Evolutionary conservation across 2,329 filamentous ascomycete genomes (phyloP).

Genomic region (Mollisiaceae sp.): DNA sequence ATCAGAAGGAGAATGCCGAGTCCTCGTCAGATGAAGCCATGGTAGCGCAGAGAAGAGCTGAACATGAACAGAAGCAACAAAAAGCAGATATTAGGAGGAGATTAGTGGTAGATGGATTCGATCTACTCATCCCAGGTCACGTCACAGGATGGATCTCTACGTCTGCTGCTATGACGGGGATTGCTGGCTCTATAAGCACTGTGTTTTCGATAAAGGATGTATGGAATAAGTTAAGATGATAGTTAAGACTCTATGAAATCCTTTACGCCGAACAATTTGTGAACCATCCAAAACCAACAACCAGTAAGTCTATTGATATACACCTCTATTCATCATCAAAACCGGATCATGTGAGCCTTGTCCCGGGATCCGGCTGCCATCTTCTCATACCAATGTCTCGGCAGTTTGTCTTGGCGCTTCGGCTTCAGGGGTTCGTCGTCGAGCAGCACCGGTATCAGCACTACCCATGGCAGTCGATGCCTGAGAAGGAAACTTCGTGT

Average conservation of each 20-base stretch:
- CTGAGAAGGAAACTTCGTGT: conserved; percentile 21
- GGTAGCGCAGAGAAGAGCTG: neutral
- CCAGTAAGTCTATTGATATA: too few relatives aligned
- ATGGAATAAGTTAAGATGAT: conserved; percentile 56
- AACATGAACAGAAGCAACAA: conserved; percentile 31
- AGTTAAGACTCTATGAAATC: neutral
- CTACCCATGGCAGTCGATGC: neutral
- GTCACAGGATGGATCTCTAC: conserved; percentile 65
- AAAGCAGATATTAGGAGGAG: conserved; percentile 49
- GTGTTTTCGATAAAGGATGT: conserved; percentile 63
- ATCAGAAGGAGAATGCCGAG: conserved; percentile 14
- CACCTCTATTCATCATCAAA: neutral
- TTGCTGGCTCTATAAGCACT: conserved; percentile 66
- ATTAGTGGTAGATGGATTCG: conserved; percentile 62
- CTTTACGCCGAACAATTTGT: neutral
- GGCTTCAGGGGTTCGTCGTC: conserved; percentile 14
- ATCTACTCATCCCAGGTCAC: conserved; percentile 65
- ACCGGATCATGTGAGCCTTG: neutral
- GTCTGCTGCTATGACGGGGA: conserved; percentile 57
- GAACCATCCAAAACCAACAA: neutral
- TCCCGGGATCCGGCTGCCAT: neutral
- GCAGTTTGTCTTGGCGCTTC: conserved; percentile 17
- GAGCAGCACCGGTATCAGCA: conserved; percentile 19
- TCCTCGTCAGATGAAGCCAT: neutral
- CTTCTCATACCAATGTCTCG: conserved; percentile 9